A percentile compares a stretch with the other conserved stretches of the same genome.
Conservation (phyloP, 768 basidiomycete species). For the Macrolepiota dolichaula region DNA sequence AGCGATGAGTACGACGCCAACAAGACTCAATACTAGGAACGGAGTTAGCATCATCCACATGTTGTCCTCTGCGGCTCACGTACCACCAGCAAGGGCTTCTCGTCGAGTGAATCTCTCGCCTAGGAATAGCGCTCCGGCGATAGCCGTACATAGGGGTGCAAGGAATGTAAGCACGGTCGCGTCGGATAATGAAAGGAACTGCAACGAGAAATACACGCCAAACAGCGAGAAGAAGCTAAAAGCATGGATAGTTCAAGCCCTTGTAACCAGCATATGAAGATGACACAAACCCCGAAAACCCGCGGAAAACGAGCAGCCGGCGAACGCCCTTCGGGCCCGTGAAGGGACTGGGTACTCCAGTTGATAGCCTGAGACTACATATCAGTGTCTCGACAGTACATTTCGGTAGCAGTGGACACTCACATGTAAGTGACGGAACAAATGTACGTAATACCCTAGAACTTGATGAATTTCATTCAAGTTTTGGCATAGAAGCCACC, state of each 20-base stretch:
- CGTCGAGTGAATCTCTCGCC: constrained; percentile 54
- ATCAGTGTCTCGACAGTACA: background rate
- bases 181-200: constrained; percentile 77
- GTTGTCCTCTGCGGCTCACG: constrained; percentile 13
- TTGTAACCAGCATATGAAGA: background rate
- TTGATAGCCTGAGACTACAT: constrained; percentile 33
- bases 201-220: constrained; percentile 66
- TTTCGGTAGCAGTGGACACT: background rate
- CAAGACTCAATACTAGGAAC: constrained; percentile 53
- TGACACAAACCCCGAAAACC: constrained; percentile 52
- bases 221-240: constrained; percentile 69
- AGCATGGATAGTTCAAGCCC: background rate
- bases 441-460: constrained; percentile 15
- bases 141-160: constrained; percentile 58
- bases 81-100: constrained; percentile 52
- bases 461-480: background rate
- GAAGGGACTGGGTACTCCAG: constrained; percentile 47
- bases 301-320: constrained; percentile 50
- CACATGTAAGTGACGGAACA: constrained; percentile 16
- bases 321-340: constrained; percentile 71
- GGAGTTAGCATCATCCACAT: background rate
- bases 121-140: constrained; percentile 59
- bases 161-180: constrained; percentile 77
- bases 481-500: background rate
- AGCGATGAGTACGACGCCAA: constrained; percentile 80